A percentile compares a stretch with the other conserved stretches of the same genome.
Conservation (phyloP, 2,329 filamentous ascomycete genomes). For the Xylariaceae sp. region DNA sequence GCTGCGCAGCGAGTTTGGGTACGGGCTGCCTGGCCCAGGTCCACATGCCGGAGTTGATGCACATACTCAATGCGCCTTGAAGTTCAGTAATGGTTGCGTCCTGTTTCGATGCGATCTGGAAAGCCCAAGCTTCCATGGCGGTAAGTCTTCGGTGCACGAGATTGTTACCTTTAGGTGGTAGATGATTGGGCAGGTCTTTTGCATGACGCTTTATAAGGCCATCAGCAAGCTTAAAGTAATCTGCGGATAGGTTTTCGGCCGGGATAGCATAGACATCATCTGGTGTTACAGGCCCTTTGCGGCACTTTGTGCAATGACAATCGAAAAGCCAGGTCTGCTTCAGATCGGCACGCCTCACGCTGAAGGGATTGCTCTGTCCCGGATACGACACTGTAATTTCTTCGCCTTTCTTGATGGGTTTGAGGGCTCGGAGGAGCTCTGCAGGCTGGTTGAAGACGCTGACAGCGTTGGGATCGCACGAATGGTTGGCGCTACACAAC, state of each 20-base stretch:
- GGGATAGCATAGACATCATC: conserved; percentile 33
- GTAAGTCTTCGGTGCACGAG: conserved; percentile 19
- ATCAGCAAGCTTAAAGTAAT: conserved; percentile 20
- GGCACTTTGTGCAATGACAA: conserved; percentile 46
- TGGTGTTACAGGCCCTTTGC: conserved; percentile 32
- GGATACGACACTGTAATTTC: conserved; percentile 48
- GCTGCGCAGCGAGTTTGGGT: conserved; percentile 20
- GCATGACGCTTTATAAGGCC: conserved; percentile 15
- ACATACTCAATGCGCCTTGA: conserved; percentile 20
- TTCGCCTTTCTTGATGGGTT: conserved; percentile 42
- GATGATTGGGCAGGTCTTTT: conserved; percentile 10
- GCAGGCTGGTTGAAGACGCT: conserved; percentile 44
- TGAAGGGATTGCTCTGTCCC: conserved; percentile 42
- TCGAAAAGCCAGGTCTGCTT: conserved; percentile 43
- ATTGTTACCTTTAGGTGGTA: conserved; percentile 5
- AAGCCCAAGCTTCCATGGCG: conserved; percentile 25
- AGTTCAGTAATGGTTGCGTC: conserved; percentile 16
- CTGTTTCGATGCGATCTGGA: conserved; percentile 14
- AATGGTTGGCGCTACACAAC: conserved; percentile 41
- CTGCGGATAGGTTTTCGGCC: conserved; percentile 16
- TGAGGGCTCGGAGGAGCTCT: conserved; percentile 40
- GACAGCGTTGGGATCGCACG: conserved; percentile 47
- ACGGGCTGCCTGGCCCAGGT: conserved; percentile 25
- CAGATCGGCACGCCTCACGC: conserved; percentile 41
- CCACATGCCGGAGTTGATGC: conserved; percentile 25